phyloP scores from a whole-genome alignment of 345 rosid species.

The Mallotus nudiflorus region DNA sequence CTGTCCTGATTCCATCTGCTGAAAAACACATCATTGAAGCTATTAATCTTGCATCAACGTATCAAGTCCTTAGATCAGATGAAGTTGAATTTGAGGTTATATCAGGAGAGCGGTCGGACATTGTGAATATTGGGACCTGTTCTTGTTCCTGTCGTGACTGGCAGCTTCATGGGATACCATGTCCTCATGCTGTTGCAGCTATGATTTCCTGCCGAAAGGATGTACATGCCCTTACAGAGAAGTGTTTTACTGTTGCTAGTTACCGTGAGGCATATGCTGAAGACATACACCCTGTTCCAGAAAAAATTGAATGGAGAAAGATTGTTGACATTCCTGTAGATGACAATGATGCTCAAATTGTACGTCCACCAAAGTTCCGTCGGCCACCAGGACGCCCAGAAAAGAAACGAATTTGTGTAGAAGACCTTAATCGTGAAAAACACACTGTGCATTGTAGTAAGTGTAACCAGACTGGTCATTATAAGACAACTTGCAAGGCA shows the following conservation, averaged over 20 bases:
- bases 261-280: constrained; percentile 46
- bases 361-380: constrained; percentile 51
- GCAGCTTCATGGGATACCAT: constrained; percentile 60
- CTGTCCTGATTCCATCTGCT: constrained; percentile 49
- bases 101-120: constrained; percentile 46
- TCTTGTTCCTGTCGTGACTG: constrained; percentile 57
- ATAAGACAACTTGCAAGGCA: constrained; percentile 62
- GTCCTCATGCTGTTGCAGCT: constrained; percentile 64
- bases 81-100: constrained; percentile 65
- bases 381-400: constrained; percentile 61
- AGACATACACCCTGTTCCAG: constrained; percentile 39
- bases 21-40: constrained; percentile 47
- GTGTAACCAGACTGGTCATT: constrained; percentile 58
- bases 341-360: constrained; percentile 27
- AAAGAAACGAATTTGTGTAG: constrained; percentile 51
- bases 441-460: constrained; percentile 56
- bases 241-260: constrained; percentile 51
- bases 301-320: constrained; percentile 41
- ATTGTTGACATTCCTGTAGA: constrained; percentile 19
- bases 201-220: constrained; percentile 44
- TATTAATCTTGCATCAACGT: constrained; percentile 33
- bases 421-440: constrained; percentile 47
- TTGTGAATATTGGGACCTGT: constrained; percentile 47
- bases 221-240: constrained; percentile 42
- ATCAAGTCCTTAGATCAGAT: constrained; percentile 53